Percentiles rank a stretch among this genome's conserved stretches.
phyloP scores from a whole-genome alignment of 2,329 filamentous ascomycete species.

The Colletotrichum magnum region DNA sequence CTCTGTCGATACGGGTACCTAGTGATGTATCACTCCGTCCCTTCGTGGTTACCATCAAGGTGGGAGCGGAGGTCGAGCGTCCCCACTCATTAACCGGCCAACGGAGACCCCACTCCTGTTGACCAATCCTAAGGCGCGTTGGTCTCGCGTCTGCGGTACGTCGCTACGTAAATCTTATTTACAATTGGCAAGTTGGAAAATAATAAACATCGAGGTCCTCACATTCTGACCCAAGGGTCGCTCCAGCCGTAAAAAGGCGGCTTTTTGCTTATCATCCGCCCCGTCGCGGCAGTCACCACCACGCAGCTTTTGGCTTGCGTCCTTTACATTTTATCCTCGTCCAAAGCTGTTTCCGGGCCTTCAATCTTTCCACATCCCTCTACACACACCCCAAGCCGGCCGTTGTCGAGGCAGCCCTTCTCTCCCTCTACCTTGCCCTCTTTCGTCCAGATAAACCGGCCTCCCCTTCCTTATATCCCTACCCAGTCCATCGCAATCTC shows the following conservation, averaged over 20 bases:
- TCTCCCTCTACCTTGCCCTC: conserved; percentile 9
- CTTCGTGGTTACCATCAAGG: no score
- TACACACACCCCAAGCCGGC: conserved; percentile 5
- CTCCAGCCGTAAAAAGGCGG: conserved; percentile 28
- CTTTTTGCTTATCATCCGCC: conserved; percentile 37
- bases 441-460: conserved; percentile 25
- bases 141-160: conserved; percentile 34
- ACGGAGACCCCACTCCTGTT: conserved; percentile 1
- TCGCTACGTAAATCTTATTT: conserved; percentile 28
- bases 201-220: conserved; percentile 22
- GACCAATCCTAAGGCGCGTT: conserved; percentile 29
- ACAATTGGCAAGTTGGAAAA: conserved; percentile 28
- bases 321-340: conserved; percentile 22
- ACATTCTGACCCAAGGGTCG: conserved; percentile 35
- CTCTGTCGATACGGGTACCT: background rate
- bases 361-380: conserved; percentile 24
- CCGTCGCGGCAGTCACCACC: conserved; percentile 34
- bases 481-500: conserved; percentile 33
- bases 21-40: background rate
- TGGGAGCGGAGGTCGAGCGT: conserved; percentile 14
- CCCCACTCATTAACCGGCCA: conserved; percentile 35
- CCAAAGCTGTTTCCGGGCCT: conserved; percentile 26
- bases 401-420: conserved; percentile 39
- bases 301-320: conserved; percentile 23
- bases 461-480: conserved; percentile 31